A percentile compares a stretch with the other conserved stretches of the same genome.
Conservation (phyloP, 306 rosid genomes). For the Vigna unguiculata region DNA sequence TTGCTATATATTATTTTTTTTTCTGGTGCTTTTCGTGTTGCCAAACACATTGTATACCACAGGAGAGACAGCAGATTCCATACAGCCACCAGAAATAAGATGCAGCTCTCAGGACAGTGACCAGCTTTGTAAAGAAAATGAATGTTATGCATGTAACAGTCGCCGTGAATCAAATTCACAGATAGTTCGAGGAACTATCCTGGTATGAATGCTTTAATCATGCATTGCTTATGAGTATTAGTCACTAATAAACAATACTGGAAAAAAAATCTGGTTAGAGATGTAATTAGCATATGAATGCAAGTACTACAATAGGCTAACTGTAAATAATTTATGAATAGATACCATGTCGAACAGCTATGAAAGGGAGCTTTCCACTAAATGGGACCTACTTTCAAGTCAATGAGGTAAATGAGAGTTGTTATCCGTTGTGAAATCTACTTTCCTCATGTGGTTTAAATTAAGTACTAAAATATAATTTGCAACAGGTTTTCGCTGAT, state of each 20-base stretch:
- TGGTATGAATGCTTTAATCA: slow-evolving; percentile 60
- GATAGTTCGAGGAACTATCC: slow-evolving; percentile 80
- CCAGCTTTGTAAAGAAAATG: slow-evolving; percentile 64
- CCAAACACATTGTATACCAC: slow-evolving; percentile 40
- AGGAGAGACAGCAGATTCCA: slow-evolving; percentile 88
- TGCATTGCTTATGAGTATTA: slow-evolving; percentile 8
- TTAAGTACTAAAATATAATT: slow-evolving; percentile 27
- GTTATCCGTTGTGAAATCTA: slow-evolving; percentile 9
- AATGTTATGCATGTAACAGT: slow-evolving; percentile 82
- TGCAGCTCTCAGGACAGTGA: slow-evolving; percentile 68
- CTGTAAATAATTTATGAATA: slow-evolving; percentile 49
- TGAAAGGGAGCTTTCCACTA: slow-evolving; percentile 92
- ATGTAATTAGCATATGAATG: not conserved
- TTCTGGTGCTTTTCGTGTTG: slow-evolving; percentile 28
- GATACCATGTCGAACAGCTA: slow-evolving; percentile 97
- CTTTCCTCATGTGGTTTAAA: slow-evolving; percentile 7
- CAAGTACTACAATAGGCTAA: slow-evolving; percentile 31
- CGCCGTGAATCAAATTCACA: slow-evolving; percentile 73
- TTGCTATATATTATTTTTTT: slow-evolving; percentile 9
- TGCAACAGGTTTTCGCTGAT: slow-evolving; percentile 62
- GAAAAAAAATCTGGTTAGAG: not conserved
- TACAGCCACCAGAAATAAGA: slow-evolving; percentile 69
- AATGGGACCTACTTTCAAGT: slow-evolving; percentile 97
- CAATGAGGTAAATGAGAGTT: slow-evolving; percentile 69
- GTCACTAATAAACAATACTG: not conserved